These are phyloP conservation scores for Monilinia aucupariae DNA, from an alignment of 2,329 filamentous ascomycete genomes.

Conservation along the genomic window DNA sequence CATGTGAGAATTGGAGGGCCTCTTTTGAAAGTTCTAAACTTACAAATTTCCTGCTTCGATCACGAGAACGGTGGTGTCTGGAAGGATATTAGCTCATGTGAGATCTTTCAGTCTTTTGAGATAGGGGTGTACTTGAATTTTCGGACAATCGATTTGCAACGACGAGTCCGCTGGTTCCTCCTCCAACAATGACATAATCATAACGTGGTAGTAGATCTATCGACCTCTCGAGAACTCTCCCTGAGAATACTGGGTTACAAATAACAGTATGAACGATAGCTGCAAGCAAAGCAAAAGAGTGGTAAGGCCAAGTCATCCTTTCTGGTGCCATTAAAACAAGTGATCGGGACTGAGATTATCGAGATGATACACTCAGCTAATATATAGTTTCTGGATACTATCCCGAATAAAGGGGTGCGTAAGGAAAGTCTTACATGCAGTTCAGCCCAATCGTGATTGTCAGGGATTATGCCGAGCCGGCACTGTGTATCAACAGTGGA, in stretches of 20 bases:
- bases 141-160: constrained; percentile 12
- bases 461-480: no score
- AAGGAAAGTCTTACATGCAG: neutral
- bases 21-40: neutral
- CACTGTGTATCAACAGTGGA: no score
- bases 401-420: neutral
- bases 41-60: constrained; percentile 15
- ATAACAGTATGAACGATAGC: neutral
- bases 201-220: constrained; percentile 9
- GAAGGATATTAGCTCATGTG: neutral
- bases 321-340: neutral
- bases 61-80: constrained; percentile 12
- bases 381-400: neutral
- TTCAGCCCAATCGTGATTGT: neutral
- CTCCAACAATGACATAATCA: constrained; percentile 16
- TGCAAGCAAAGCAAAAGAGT: neutral
- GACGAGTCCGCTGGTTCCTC: constrained; percentile 12
- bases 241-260: neutral
- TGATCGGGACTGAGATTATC: neutral
- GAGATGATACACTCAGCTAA: neutral
- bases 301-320: neutral
- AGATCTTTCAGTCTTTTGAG: neutral
- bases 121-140: neutral
- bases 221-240: neutral
- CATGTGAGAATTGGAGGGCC: neutral